A percentile compares a stretch with the other conserved stretches of the same genome.
phyloP scores from a whole-genome alignment of 2,329 filamentous ascomycete genomes.

The Penicillium sp. region DNA sequence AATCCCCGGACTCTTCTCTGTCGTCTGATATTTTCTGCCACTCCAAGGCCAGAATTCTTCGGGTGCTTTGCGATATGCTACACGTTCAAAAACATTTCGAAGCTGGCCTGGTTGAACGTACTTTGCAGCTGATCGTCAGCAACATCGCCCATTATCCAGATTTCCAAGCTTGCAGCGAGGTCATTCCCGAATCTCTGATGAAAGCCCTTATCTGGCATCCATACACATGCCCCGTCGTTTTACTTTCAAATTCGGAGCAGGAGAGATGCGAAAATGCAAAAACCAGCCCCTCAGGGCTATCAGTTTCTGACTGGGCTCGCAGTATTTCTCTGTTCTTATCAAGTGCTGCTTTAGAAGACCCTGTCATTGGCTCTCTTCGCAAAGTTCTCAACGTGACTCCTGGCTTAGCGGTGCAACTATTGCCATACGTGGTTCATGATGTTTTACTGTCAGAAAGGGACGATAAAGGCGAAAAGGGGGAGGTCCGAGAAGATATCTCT shows the following conservation, averaged over 20 bases:
- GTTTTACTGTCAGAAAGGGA: conserved; percentile 63
- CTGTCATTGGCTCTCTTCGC: conserved; percentile 60
- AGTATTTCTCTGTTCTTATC: conserved; percentile 45
- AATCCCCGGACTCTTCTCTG: conserved; percentile 5
- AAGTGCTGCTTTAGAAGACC: conserved; percentile 51
- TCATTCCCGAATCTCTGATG: conserved; percentile 32
- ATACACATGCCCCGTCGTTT: conserved; percentile 33
- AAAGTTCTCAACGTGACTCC: conserved; percentile 58
- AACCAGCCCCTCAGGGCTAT: conserved; percentile 16
- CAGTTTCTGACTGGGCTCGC: conserved; percentile 30
- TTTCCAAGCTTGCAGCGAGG: conserved; percentile 28
- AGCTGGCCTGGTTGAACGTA: conserved; percentile 38
- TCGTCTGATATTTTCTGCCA: conserved; percentile 14
- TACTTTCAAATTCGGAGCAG: conserved; percentile 16
- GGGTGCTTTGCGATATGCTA: conserved; percentile 54
- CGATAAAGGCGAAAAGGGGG: conserved; percentile 51
- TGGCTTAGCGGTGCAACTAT: conserved; percentile 61
- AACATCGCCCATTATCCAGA: conserved; percentile 25
- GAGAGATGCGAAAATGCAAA: conserved; percentile 11
- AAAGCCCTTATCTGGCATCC: conserved; percentile 37
- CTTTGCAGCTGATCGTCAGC: conserved; percentile 37
- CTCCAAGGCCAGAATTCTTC: conserved; percentile 58
- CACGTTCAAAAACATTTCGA: conserved; percentile 47
- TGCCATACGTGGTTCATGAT: conserved; percentile 79
- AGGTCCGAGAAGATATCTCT: conserved; percentile 57